Evolutionary conservation across 2,329 filamentous ascomycete species (phyloP), one percentile per base, ranked within the genome.

Genomic region (Chrysoporthe deuterocubensis): DNA sequence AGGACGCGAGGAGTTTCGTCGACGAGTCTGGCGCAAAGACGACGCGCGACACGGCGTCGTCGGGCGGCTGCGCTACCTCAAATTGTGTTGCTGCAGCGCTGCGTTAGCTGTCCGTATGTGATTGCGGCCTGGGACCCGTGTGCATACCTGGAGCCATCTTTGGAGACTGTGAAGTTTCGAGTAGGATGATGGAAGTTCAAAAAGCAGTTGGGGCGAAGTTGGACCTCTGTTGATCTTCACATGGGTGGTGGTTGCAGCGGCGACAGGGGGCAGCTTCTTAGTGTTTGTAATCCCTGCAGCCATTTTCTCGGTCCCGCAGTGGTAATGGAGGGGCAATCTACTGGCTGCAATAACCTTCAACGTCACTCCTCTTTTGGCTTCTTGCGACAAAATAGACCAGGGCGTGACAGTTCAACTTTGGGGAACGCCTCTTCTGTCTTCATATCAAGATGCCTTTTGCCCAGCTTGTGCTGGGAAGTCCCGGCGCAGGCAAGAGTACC

Each of bases 401-500:
- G 34, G 42, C 58, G 13, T 18, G 11, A 34, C 8, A 6, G 4
- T 7, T 13, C 4, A n/a, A 58, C 37, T 40, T 21, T n/a, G 16
- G 16, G 44, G 42, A 2, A 2, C 32, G 57, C 6, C 3, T 11
- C 13, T 60, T 16, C n/a, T 37, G 9, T 44, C 5, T 26, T 40
- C 37, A 48, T 48, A 26, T 34, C 71, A 74, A 74, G 40, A 89
- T 89, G 87, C 85, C 87, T 62, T 89, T 89, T 75, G 87, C 84
- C 68, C 92, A 97, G 81, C 89, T 97, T 56, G 89, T 97, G 48
- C 89, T 97, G 74, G 96, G 96, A n/a, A 95, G 94, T 72, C 96
- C 96, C 7, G 96, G 96, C 75, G 90, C 94, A 42, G 96, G 96
- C 70, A 99, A 99, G 82, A 97, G 94, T 72, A 99, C 96, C 8